A percentile compares a stretch with the other conserved stretches of the same genome.
These are phyloP conservation scores for Teunomyces tritomae DNA, from an alignment of 805 yeast species.

Conservation along the genomic window DNA sequence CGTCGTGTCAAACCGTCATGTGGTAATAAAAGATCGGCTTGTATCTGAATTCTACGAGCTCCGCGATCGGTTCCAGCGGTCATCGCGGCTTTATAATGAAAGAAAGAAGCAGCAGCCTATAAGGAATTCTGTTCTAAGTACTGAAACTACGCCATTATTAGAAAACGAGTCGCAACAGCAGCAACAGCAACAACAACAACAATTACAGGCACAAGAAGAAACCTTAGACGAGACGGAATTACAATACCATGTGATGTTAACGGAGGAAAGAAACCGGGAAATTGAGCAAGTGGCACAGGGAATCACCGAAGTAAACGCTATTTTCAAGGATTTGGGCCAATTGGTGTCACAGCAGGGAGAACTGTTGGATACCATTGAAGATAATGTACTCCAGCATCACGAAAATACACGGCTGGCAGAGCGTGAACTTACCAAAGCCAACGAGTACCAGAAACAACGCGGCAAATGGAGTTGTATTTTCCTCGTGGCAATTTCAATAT, in stretches of 20 bases:
- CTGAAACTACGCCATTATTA: conserved; percentile 42
- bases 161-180: conserved; percentile 27
- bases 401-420: conserved; percentile 68
- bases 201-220: conserved; percentile 34
- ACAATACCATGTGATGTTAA: conserved; percentile 60
- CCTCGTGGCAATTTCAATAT: conserved; percentile 54
- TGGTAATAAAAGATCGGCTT: conserved; percentile 50
- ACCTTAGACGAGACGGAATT: conserved; percentile 47
- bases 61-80: conserved; percentile 40
- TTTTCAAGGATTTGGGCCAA: conserved; percentile 75
- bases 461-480: conserved; percentile 74
- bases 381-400: conserved; percentile 63
- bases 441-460: conserved; percentile 66
- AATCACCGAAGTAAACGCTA: conserved; percentile 79
- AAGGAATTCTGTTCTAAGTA: conserved; percentile 6
- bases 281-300: conserved; percentile 73
- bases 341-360: conserved; percentile 83
- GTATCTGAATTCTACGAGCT: conserved; percentile 55
- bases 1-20: conserved; percentile 35
- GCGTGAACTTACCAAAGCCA: conserved; percentile 68
- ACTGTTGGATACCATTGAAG: conserved; percentile 80
- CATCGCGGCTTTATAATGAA: conserved; percentile 49
- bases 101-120: conserved; percentile 33
- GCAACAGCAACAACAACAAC: conserved; percentile 26
- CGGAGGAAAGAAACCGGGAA: conserved; percentile 72